Evolutionary conservation across 176 grass and related monocot species (phyloP), one percentile per base, ranked within the genome.

Genomic region (Oryza glumipatula): DNA sequence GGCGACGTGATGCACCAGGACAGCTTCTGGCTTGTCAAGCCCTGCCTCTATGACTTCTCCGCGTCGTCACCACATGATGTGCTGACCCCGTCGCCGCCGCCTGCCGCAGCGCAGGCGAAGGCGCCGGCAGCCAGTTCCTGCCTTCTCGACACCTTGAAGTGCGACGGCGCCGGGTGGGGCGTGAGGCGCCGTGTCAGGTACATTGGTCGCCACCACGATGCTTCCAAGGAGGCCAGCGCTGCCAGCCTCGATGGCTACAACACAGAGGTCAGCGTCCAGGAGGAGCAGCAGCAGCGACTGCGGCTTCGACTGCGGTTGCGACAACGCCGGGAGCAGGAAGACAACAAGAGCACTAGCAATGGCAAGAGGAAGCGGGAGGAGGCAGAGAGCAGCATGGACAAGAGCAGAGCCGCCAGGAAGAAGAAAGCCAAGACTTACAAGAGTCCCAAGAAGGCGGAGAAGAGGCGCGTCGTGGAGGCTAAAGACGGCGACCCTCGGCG

Each of bases 131-230:
- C 70, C 11, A 86, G 14, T 21, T 85, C 81, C 28, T 94, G 89
- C 73, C 90, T 96, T 47, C 67, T 88, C 39, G 83, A 82, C 41
- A 89, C 89, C 41, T 74, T 88, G 65, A 86, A 89, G 67, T 86
- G 76, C 33, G 81, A 86, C 45, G 78, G 82, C 21, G 14, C 91
- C 3, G 82, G 88, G 36, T 99, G 96, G 96, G 96, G 96, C 58
- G 84, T 84, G 65, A 77, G 94, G 13, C 88, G 91, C 74, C 94
- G 89, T 71, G 88, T 99, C 68, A 92, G 88, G 81, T 96, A 96
- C 83, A 92, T 94, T 47, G 88, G 87, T 38, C 92, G 72, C 72
- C 86, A 94, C 68, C 72, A 67, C 21, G 85, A 88, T 41, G 86
- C 35, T 65, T 48, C 70, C 58, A 90, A 88, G 70, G 74, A 83